Evolutionary conservation across 2,329 filamentous ascomycete genomes (phyloP), one percentile per base, ranked within the genome.

Genomic region (Penicillium sp.): DNA sequence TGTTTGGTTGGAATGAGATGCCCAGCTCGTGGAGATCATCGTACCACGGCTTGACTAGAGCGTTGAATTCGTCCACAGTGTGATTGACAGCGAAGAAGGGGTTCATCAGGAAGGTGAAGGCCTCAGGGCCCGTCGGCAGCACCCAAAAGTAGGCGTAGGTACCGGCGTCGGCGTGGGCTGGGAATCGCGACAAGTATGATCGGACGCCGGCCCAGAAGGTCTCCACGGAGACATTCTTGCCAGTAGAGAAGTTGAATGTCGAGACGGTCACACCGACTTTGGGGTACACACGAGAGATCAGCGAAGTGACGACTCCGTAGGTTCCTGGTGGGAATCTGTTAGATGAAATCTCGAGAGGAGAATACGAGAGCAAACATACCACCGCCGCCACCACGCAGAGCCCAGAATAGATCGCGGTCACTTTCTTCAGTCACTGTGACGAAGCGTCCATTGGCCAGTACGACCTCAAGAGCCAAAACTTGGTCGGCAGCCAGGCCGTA

Each of bases 351-450:
- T 12, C 9, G 6, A 23, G 6, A 42, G 35, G 9, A 12, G 3
- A 25, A 21, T 12, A 2, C 2, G 0, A 10, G 7, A 10, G 33
- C 2, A 51, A 15, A 47, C 50, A 13, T 45, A 56, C 47, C 48
- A 44, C 47, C 53, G 9, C 53, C 47, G 3, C 53, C 53, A 21
- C 53, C 53, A 29, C 77, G 77, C 1, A 88, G 70, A 2, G 86
- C 86, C 86, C 85, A 89, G 73, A 84, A 88, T 1, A 89, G 74
- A 51, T 88, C 85, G 0, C 74, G 57, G 61, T 88, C 82, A 33
- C 79, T 57, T 25, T 65, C 42, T 44, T 69, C 57, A 1, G 63
- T 66, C 23, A 67, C 67, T 3, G 69, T 71, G 8, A 70, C 58
- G 17, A 71, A 68, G n/a, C 57, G 61, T 15, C 69, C 69, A 19